Conservation (phyloP, 225 moss, liverwort and hornwort species). For the Pseudoscleropodium purum region DNA sequence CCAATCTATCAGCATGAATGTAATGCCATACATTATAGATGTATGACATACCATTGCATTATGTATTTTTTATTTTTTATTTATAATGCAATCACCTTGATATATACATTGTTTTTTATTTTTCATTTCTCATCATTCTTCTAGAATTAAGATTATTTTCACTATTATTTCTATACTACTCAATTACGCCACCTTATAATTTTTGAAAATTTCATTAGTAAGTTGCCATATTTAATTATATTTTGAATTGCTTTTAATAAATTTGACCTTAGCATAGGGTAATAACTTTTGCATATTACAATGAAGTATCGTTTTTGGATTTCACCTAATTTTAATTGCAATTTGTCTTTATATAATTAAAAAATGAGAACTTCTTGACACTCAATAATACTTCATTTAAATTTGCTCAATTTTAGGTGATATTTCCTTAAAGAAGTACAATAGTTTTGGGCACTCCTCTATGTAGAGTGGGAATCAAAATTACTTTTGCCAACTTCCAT, state of each 20-base stretch:
- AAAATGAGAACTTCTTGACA: not conserved
- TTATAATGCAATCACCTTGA: rapidly evolving
- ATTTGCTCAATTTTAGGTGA: not conserved
- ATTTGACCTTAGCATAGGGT: too few species aligned
- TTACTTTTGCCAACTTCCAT: not conserved
- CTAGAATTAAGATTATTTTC: too few species aligned
- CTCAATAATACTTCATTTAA: rapidly evolving
- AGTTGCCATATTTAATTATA: too few species aligned
- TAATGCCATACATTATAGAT: not conserved
- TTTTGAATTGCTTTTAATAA: too few species aligned
- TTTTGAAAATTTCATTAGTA: too few species aligned
- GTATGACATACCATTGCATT: not conserved
- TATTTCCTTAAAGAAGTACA: rapidly evolving
- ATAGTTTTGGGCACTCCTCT: rapidly evolving
- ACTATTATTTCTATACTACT: too few species aligned
- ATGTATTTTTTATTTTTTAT: not conserved
- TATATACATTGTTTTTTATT: not conserved
- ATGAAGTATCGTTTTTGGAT: not conserved
- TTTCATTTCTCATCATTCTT: too few species aligned
- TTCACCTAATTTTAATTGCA: not conserved
- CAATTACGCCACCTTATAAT: too few species aligned
- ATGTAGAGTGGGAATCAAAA: rapidly evolving
- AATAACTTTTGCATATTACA: not conserved
- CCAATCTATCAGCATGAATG: not conserved
- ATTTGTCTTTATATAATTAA: too few species aligned